Evolutionary conservation across 306 rosid genomes (phyloP), one percentile per base, ranked within the genome.

Genomic region (Lithocarpus polystachyus): DNA sequence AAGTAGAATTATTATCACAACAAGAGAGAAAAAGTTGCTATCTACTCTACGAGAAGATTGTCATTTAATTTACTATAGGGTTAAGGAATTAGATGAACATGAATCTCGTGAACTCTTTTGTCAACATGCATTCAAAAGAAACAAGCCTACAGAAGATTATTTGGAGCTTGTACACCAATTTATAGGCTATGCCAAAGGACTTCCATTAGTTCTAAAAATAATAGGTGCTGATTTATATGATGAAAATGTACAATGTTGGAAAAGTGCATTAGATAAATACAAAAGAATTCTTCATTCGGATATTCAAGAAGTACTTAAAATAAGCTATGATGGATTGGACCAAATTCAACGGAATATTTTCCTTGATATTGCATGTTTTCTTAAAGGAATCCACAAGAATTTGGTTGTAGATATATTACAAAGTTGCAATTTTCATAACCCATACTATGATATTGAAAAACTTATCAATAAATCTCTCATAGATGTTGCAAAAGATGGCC

Each of bases 291-390:
- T 78, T 15, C 22, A 61, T 33, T 18, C 20, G 3, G 71, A 78
- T 5, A 70, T 86, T 60, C 5, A 55, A 2, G 40, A 75, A 10
- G 56, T 75, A 10, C 82, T 87, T 0, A 72, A 48, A 68, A 61
- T 79, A 13, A 84, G 86, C 72, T 87, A 18, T 45, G 75, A 87
- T n/a, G 56, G 60, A n/a, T 68, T 81, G 67, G 86, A 81, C 4
- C 74, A 70, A 1, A 23, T 7, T 6, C 59, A 59, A 17, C 73
- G 55, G 1, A 73, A 75, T 29, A 79, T 81, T 43, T 81, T 84
- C 51, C 87, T 87, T 22, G 80, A 84, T 6, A 76, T 84, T 57
- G 90, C 88, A 55, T 82, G 88, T 56, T 87, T 87, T 71, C 82
- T 87, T 15, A 73, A 77, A 17, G 88, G 90, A 2, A 1, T 12